These are phyloP conservation scores for Haplosporangium gracile DNA, from an alignment of 192 early-diverging fungal genomes.

Conservation along the genomic window DNA sequence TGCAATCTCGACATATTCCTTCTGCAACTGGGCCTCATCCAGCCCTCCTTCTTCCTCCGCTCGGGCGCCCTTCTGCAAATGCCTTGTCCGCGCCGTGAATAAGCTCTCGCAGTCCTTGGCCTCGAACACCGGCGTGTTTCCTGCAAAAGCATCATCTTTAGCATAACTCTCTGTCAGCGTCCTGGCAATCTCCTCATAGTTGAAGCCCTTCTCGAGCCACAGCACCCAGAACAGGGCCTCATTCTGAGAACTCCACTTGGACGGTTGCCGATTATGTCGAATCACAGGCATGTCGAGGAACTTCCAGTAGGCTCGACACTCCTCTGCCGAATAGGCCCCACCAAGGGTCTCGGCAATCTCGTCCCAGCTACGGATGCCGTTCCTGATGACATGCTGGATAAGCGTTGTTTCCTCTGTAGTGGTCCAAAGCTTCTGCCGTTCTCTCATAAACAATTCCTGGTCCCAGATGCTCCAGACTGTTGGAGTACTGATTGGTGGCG, in stretches of 20 bases:
- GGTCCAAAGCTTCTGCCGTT: conserved; percentile 21
- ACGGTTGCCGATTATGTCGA: neutral
- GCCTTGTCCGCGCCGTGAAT: conserved; percentile 10
- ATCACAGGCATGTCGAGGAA: conserved; percentile 46
- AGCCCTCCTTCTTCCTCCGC: neutral
- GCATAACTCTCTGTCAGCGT: neutral
- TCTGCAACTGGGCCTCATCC: conserved; percentile 9
- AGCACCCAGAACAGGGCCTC: conserved; percentile 38
- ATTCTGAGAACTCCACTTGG: conserved; percentile 18
- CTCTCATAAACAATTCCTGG: neutral
- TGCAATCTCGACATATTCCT: conserved; percentile 32
- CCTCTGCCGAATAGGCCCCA: conserved; percentile 28
- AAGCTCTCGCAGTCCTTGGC: conserved; percentile 28
- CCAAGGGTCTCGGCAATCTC: conserved; percentile 23
- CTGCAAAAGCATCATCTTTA: neutral
- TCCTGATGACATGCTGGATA: conserved; percentile 44
- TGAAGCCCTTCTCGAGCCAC: conserved; percentile 29
- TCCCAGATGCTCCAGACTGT: conserved; percentile 15
- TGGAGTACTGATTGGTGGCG: neutral
- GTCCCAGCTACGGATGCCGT: conserved; percentile 32
- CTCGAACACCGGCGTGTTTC: neutral
- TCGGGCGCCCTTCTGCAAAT: neutral
- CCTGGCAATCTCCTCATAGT: conserved; percentile 36
- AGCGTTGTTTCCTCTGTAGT: conserved; percentile 26
- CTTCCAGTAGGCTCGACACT: conserved; percentile 47